Base-by-base conservation (phyloP, 768 basidiomycete species). In the Mycena floridula region DNA sequence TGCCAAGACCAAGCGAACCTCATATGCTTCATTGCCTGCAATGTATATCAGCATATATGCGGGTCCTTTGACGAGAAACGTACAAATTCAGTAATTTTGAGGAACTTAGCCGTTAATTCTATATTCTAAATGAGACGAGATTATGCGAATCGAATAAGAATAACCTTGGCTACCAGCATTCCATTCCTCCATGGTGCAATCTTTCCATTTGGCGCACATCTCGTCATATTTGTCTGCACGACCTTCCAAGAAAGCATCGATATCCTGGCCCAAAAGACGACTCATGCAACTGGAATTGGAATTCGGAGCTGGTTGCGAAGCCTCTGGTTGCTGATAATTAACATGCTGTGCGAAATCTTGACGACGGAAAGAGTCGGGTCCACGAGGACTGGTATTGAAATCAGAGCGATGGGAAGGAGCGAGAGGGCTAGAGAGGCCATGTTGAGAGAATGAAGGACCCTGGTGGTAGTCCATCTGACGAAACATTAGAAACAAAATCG, bases 161-260 rank as follows among this genome's bases (percentile, higher is more conserved):
- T 39, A 27, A 79, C 79, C 75, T 39, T 77, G 67, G 1, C 72
- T 74, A 5, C 79, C 81, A 21, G 70, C 63, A 4, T 64, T 54
- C 81, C 81, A 81, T 41, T 81, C 77, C 12, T 74, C 71, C 45
- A 69, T 58, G 0, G 67, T 64, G 45, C 76, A 77, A 6, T 68
- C 63, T 12, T 64, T 64, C 78, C 79, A 82, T 48, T 65, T 71
- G 46, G 64, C 63, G 23, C 64, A 56, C 22, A 66, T 54, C 9
- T 59, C 59, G 27, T 74, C 73, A 47, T 81, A 80, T 22, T 58
- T 57, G 0, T 73, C 70, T 25, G 63, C 52, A 46, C 72, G 59
- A 8, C 62, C 58, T 18, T 64, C 69, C 16, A 73, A 53, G 48
- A 69, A 74, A 0, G 50, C 53, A 42, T 77, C 70, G 2, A 68